Base-by-base conservation (phyloP, 176 grass and related monocot species). In the Aegilops speltoides region DNA sequence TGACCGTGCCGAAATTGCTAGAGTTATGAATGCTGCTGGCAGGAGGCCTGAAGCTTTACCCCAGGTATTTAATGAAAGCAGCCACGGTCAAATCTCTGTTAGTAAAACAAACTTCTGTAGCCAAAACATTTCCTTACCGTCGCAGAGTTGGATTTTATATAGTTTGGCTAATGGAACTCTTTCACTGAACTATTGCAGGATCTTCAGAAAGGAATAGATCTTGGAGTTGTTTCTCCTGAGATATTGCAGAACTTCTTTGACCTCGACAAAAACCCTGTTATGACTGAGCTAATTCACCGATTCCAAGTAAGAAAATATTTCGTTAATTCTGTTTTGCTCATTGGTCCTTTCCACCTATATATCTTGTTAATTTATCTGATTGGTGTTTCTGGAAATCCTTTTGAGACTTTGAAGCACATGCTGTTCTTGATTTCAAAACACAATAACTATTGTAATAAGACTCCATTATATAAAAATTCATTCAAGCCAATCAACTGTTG, bases 221-320 rank as follows among this genome's bases (percentile, higher is more conserved):
- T 96, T 90, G 97, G 97, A 83, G 87, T 96, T n/a, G 97, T 99
- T 60, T 96, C 97, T 68, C 97, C 97, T 34, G 94, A 99, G 86
- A 94, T 99, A 90, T 79, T 94, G 38, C 97, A 99, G 24, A 99
- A 99, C 90, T 96, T 99, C 88, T 96, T 99, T 83, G 97, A 99
- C 85, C 94, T 99, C 41, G 97, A 99, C 74, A 78, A 91, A 80
- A 96, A 96, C 86, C 97, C 97, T 65, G 50, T 91, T 83, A 88
- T 94, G 54, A 82, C 90, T 24, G 97, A 96, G 86, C 87, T 99
- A 56, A 89, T 95, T 87, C 94, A 96, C 77, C 85, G 80, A 73
- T 99, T 99, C 90, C 97, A 99, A 86, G 94, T 96, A 91, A 91
- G 81, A 22, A 81, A 34, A 5, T 80, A 60, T 62, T 63, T 2